These are phyloP conservation scores for Porcisia hertigi DNA, from an alignment of 208 protist species.

Conservation along the genomic window DNA sequence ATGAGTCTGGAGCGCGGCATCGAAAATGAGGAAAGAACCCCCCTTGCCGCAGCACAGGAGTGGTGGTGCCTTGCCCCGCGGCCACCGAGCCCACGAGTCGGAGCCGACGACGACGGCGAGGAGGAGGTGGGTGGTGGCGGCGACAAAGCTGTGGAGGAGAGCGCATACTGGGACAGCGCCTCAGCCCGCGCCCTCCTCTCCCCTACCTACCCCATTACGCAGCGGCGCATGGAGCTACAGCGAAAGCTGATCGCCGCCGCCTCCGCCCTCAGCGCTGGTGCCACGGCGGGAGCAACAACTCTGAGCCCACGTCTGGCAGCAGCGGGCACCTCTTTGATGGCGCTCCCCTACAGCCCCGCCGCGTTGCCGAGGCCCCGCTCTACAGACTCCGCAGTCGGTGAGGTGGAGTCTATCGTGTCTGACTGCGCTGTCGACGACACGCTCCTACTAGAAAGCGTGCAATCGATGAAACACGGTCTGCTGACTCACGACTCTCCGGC, in stretches of 20 bases:
- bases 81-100: not conserved
- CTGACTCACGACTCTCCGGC: too few relatives aligned
- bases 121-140: not conserved
- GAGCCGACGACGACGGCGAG: not conserved
- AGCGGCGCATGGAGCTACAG: slow-evolving; percentile 17
- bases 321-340: too few relatives aligned
- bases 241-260: slow-evolving; percentile 20
- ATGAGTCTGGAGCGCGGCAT: not conserved
- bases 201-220: slow-evolving; percentile 8
- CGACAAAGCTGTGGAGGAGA: not conserved
- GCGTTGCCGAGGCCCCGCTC: not conserved
- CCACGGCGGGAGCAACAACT: not conserved
- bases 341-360: not conserved
- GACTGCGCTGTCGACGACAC: not conserved
- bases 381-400: not conserved
- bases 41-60: not conserved
- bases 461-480: not conserved
- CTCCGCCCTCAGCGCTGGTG: not conserved
- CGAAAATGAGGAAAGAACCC: not conserved
- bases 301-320: not conserved
- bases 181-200: slow-evolving; percentile 9
- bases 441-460: not conserved
- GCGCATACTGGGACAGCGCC: slow-evolving; percentile 8
- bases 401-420: not conserved
- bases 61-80: slow-evolving; percentile 25